Evolutionary conservation across 1,284 basidiomycete species (phyloP), one percentile per base, ranked within the genome.

Genomic region (Ceratobasidium sp.): DNA sequence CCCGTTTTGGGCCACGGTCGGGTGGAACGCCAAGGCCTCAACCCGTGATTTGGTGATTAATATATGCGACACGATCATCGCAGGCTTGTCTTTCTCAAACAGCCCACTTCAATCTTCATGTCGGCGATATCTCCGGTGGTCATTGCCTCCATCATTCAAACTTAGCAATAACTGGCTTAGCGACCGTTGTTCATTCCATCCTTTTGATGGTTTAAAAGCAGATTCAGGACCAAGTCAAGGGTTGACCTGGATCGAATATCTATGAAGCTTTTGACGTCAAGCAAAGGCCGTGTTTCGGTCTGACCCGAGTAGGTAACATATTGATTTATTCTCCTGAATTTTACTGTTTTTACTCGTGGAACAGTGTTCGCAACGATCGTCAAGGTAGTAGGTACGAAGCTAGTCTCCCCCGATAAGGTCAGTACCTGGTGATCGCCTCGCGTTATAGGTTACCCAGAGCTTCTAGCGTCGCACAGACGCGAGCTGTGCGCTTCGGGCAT

Each of bases 391-490:
- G 50, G n/a, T 21, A 21, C 18, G n/a, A 48, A 5, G 9, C 21
- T 48, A 18, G 46, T 21, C 18, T 4, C n/a, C n/a, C 46, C 36
- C 36, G 36, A 39, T 39, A 39, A 39, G 36, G 18, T 16, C 23
- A 12, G 53, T n/a, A 55, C 53, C 53, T 55, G 28, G 30, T 55
- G 32, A 55, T 55, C 53, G 9, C 39, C 21, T 18, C 65, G 67
- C 55, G 12, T 60, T 18, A 71, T 59, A n/a, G 30, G 46, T 71
- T 26, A 45, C 3, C 67, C 67, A n/a, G 12, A 18, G 55, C 67
- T 71, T 71, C 67, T 71, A 71, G 67, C 32, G 55, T 34, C 14
- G 39, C 32, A 39, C 39, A 23, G 23, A 45, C 32, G 16, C 21
- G 8, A 10, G 3, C 34, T 43, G 1, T 30, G 58, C 36, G 58